A percentile compares a stretch with the other conserved stretches of the same genome.
phyloP scores from a whole-genome alignment of 2,329 filamentous ascomycete species.

The Pseudodiploospora longispora region DNA sequence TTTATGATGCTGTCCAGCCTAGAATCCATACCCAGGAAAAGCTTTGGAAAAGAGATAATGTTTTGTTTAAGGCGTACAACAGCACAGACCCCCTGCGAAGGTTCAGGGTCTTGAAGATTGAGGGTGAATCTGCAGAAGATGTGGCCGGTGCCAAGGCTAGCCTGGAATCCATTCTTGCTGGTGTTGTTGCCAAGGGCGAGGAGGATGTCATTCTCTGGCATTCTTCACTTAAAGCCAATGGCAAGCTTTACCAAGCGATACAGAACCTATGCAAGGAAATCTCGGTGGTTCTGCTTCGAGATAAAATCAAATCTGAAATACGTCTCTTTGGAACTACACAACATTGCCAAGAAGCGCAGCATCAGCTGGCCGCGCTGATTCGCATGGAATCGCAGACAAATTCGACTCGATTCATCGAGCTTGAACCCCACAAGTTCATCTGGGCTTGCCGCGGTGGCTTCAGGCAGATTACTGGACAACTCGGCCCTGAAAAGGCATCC shows the following conservation, averaged over 20 bases:
- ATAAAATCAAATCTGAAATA: constrained; percentile 21
- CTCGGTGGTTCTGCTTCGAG: constrained; percentile 19
- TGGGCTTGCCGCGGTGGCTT: constrained; percentile 27
- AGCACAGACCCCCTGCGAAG: too few relatives aligned
- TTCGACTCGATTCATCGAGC: constrained; percentile 16
- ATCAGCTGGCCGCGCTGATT: constrained; percentile 2
- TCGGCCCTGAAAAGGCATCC: constrained; percentile 20
- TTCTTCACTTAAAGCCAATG: constrained; percentile 14
- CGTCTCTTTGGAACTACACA: constrained; percentile 24
- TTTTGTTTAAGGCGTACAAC: constrained; percentile 13
- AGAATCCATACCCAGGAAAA: constrained; percentile 18
- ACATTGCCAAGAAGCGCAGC: constrained; percentile 5
- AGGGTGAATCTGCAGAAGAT: constrained; percentile 21
- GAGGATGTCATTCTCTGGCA: constrained; percentile 24
- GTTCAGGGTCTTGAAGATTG: constrained; percentile 29
- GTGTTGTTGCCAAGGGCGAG: constrained; percentile 19
- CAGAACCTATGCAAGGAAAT: constrained; percentile 1
- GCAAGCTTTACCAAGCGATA: background rate
- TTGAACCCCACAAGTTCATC: constrained; percentile 16
- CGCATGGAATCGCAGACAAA: background rate
- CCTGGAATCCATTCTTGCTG: constrained; percentile 25
- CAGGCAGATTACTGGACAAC: constrained; percentile 12
- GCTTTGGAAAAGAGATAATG: constrained; percentile 25
- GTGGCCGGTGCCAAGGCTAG: constrained; percentile 23
- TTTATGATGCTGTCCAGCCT: constrained; percentile 24